Percentiles rank a stretch among this genome's conserved stretches.
phyloP scores from a whole-genome alignment of 352 stramenopile species.

The Pythium angustatum region DNA sequence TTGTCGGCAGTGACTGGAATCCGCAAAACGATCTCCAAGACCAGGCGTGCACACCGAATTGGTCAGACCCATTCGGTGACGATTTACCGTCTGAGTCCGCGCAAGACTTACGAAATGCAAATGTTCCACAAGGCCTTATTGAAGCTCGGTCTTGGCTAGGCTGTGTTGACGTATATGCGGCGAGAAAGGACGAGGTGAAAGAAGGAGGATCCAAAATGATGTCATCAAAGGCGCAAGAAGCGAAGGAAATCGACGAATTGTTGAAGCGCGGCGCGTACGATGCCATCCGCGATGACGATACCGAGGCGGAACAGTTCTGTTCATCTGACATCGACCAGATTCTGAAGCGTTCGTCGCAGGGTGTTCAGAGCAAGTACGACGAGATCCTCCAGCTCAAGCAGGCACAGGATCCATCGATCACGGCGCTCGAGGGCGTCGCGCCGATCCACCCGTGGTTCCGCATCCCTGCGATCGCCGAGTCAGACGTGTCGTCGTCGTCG shows the following conservation, averaged over 20 bases:
- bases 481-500: constrained; percentile 37
- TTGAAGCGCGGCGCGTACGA: constrained; percentile 91
- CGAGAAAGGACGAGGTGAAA: constrained; percentile 79
- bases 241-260: constrained; percentile 91
- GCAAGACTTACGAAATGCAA: constrained; percentile 95
- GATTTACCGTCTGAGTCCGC: constrained; percentile 88
- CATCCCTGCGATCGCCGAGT: constrained; percentile 84
- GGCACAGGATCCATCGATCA: constrained; percentile 21
- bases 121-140: constrained; percentile 94
- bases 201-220: constrained; percentile 51
- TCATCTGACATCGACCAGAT: constrained; percentile 98
- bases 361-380: constrained; percentile 80
- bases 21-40: constrained; percentile 97
- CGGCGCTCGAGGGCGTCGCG: constrained; percentile 36
- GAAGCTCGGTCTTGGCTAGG: constrained; percentile 93
- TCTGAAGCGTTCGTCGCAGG: constrained; percentile 86
- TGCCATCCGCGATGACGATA: constrained; percentile 91
- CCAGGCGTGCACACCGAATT: constrained; percentile 90
- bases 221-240: constrained; percentile 77
- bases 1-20: constrained; percentile 99
- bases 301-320: constrained; percentile 94
- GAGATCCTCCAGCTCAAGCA: constrained; percentile 36
- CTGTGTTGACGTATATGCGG: constrained; percentile 90
- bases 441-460: constrained; percentile 90
- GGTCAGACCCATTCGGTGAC: constrained; percentile 90